Percentiles rank a stretch among this genome's conserved stretches.
These are phyloP conservation scores for Carex kokanica DNA, from an alignment of 176 grass and related monocot species.

Conservation along the genomic window DNA sequence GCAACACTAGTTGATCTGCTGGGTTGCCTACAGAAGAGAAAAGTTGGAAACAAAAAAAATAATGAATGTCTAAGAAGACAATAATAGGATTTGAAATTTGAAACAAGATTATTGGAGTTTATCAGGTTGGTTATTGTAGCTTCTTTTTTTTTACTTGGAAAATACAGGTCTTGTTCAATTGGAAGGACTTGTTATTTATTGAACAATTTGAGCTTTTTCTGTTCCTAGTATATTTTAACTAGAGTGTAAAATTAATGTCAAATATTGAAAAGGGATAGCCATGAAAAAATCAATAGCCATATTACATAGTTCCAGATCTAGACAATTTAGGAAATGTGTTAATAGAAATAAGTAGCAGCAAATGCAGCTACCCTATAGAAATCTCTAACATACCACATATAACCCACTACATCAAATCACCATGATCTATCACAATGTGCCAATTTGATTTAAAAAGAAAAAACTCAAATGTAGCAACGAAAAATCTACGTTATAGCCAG, in stretches of 20 bases:
- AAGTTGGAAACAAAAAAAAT: neutral
- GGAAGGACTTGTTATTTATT: conserved; percentile 2
- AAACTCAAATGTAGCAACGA: neutral
- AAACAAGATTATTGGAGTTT: neutral
- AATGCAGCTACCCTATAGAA: neutral
- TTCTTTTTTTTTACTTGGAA: neutral
- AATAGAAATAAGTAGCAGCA: neutral
- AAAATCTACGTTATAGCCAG: neutral
- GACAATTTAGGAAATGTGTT: neutral
- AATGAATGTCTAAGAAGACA: neutral
- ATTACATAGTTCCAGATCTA: neutral
- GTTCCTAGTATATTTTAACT: neutral
- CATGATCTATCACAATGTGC: neutral
- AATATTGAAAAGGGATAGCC: neutral
- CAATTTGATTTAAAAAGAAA: neutral
- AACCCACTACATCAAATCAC: neutral
- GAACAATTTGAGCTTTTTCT: neutral
- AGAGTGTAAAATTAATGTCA: neutral
- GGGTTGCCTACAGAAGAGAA: conserved; percentile 58
- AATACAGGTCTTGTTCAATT: neutral
- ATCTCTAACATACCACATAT: neutral
- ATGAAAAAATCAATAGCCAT: neutral
- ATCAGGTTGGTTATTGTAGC: neutral
- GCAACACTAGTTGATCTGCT: conserved; percentile 62
- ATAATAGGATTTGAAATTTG: conserved; percentile 7